Percentiles rank a stretch among this genome's conserved stretches.
phyloP scores from a whole-genome alignment of 345 rosid genomes.

The Turritis glabra region DNA sequence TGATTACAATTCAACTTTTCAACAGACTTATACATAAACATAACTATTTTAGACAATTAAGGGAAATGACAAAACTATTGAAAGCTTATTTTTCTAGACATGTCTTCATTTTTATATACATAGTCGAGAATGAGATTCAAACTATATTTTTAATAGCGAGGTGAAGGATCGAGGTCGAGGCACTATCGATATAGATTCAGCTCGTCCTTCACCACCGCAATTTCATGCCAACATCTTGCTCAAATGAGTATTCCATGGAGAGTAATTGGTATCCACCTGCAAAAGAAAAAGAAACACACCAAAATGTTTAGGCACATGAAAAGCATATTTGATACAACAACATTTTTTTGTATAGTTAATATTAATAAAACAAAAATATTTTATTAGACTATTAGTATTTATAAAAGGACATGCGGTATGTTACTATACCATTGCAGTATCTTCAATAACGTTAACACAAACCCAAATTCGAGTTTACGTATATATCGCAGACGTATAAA shows the following conservation, averaged over 20 bases:
- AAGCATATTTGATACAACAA: background rate
- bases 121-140: background rate
- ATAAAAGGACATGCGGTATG: background rate
- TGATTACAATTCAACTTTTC: background rate
- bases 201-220: conserved; percentile 35
- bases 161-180: conserved; percentile 49
- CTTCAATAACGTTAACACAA: background rate
- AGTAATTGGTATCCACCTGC: conserved; percentile 18
- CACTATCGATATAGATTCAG: background rate
- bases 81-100: background rate
- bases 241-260: conserved; percentile 41
- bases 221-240: conserved; percentile 41
- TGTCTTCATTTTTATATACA: background rate
- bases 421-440: background rate
- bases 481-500: background rate
- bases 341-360: too few relatives aligned
- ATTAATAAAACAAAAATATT: background rate
- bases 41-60: background rate
- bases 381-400: background rate
- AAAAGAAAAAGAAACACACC: background rate
- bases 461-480: background rate
- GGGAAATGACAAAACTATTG: background rate
- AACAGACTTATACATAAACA: background rate
- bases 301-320: background rate
- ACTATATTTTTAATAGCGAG: background rate